A percentile compares a stretch with the other conserved stretches of the same genome.
Evolutionary conservation across 1,139 yeast species (phyloP).

Genomic region (Suhomyces coccinellae): DNA sequence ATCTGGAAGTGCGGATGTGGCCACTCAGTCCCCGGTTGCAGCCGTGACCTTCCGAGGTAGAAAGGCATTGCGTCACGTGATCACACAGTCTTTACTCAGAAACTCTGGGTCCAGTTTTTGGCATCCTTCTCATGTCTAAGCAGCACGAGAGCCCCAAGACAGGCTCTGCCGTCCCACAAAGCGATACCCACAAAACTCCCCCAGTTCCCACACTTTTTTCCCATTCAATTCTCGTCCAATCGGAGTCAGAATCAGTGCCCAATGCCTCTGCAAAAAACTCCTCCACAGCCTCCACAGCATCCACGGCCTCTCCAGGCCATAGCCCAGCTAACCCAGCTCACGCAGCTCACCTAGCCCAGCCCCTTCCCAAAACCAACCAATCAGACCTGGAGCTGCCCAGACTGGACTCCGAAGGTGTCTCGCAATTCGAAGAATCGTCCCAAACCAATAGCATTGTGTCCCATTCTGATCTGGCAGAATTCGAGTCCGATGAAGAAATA

Average conservation of each 20-base stretch:
- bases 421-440: background rate
- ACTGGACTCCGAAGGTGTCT: background rate
- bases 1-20: background rate
- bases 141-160: background rate
- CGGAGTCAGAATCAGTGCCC: too few species aligned
- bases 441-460: background rate
- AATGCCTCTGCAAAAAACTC: background rate
- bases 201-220: background rate
- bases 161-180: background rate
- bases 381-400: slow-evolving; percentile 1
- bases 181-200: background rate
- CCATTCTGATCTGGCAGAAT: slow-evolving; percentile 5
- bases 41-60: background rate
- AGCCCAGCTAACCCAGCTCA: too few species aligned
- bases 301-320: background rate
- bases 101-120: background rate
- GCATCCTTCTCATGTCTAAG: background rate
- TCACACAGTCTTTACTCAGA: background rate
- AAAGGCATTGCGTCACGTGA: background rate
- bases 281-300: background rate
- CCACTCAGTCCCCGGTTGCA: background rate
- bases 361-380: background rate
- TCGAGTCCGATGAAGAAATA: slow-evolving; percentile 11
- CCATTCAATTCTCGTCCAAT: background rate
- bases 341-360: background rate